Conservation (phyloP, 768 basidiomycete genomes). For the Cystofilobasidium capitatum region DNA sequence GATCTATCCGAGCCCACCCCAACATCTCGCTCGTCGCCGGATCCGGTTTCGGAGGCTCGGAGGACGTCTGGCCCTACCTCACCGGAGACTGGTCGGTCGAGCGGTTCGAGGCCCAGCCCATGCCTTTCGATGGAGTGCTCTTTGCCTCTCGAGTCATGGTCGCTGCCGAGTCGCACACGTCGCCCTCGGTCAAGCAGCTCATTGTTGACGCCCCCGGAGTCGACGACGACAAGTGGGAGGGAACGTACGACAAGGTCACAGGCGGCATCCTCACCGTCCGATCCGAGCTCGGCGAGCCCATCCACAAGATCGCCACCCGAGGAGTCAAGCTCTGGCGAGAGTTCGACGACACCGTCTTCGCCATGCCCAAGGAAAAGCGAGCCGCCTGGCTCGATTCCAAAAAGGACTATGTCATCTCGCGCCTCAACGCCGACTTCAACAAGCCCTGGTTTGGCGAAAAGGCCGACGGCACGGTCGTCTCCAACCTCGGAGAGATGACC, state of each 20-base stretch:
- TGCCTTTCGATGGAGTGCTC: conserved; percentile 97
- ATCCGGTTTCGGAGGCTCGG: conserved; percentile 86
- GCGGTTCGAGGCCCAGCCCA: conserved; percentile 72
- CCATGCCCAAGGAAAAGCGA: conserved; percentile 90
- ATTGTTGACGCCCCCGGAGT: conserved; percentile 93
- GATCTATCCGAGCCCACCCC: conserved; percentile 71
- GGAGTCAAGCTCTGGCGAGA: conserved; percentile 98
- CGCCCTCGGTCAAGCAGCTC: conserved; percentile 86
- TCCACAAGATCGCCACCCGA: conserved; percentile 96
- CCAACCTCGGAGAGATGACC: conserved; percentile 90
- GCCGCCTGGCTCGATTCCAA: conserved; percentile 74
- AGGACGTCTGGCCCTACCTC: conserved; percentile 90
- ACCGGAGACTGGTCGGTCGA: conserved; percentile 88
- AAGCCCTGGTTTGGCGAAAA: conserved; percentile 95
- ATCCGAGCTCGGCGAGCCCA: conserved; percentile 96
- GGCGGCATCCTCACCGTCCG: conserved; percentile 94
- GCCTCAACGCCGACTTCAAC: conserved; percentile 87
- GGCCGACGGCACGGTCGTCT: conserved; percentile 74
- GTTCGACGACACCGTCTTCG: conserved; percentile 94
- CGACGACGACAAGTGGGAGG: conserved; percentile 72
- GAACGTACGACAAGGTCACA: conserved; percentile 84
- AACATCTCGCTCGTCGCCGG: conserved; percentile 89
- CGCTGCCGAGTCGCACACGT: conserved; percentile 95
- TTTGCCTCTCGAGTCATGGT: conserved; percentile 98
- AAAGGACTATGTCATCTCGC: conserved; percentile 76